A percentile compares a stretch with the other conserved stretches of the same genome.
Conservation (phyloP, 1,284 basidiomycete species). For the Ganoderma boninense region DNA sequence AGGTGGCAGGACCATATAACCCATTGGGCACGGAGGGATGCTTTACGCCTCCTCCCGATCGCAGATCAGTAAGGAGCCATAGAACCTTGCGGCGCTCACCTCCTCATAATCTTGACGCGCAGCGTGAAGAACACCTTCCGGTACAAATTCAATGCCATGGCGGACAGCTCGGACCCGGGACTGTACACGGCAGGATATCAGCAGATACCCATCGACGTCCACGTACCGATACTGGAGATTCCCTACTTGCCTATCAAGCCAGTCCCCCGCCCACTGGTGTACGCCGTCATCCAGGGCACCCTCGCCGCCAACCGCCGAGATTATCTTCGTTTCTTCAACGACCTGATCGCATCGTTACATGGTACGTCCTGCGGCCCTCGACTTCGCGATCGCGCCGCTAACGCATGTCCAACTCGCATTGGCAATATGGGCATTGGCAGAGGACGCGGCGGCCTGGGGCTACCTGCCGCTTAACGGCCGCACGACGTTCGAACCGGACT, state of each 20-base stretch:
- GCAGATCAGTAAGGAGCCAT: slow-evolving; percentile 42
- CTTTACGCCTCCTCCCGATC: slow-evolving; percentile 46
- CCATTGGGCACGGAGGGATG: slow-evolving; percentile 46
- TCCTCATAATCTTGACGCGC: background rate
- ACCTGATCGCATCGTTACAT: slow-evolving; percentile 41
- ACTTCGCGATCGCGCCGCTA: background rate
- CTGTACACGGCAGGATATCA: slow-evolving; percentile 44
- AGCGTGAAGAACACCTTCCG: slow-evolving; percentile 45
- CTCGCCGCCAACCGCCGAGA: slow-evolving; percentile 44
- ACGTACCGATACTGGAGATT: slow-evolving; percentile 46
- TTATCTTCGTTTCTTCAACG: slow-evolving; percentile 44
- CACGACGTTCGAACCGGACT: slow-evolving; percentile 38
- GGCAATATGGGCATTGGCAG: slow-evolving; percentile 28
- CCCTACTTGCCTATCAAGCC: slow-evolving; percentile 38
- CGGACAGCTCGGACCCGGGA: slow-evolving; percentile 42
- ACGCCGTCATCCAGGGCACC: slow-evolving; percentile 49
- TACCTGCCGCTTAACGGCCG: slow-evolving; percentile 43
- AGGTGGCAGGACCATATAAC: slow-evolving; percentile 44
- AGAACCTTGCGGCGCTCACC: background rate
- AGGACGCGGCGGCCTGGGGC: slow-evolving; percentile 46
- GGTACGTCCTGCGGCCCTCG: slow-evolving; percentile 23
- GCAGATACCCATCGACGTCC: slow-evolving; percentile 46
- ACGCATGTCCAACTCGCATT: slow-evolving; percentile 19
- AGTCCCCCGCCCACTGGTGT: slow-evolving; percentile 37
- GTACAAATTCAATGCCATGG: slow-evolving; percentile 40